Conservation (phyloP, 306 rosid genomes). For the Corylus americana region DNA sequence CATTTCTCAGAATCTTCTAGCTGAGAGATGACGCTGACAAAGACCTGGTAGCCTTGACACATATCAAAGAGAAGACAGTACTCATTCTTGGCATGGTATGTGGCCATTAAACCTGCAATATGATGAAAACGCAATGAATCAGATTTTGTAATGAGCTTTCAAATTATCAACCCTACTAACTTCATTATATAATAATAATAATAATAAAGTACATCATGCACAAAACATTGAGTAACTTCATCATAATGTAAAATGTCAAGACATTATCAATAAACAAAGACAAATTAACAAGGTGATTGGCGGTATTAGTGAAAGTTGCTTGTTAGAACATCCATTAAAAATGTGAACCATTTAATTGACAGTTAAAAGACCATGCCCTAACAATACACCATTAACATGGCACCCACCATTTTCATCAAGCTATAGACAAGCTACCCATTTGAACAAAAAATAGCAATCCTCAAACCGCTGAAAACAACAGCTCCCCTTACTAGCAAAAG, state of each 20-base stretch:
- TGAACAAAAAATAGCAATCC: background rate
- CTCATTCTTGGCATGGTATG: conserved; percentile 93
- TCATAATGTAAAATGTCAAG: background rate
- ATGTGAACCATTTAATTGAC: background rate
- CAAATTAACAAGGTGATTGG: background rate
- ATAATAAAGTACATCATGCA: background rate
- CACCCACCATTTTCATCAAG: background rate
- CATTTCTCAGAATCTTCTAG: conserved; percentile 50
- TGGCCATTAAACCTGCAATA: conserved; percentile 74
- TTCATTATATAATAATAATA: too few relatives aligned
- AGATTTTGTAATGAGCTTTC: conserved; percentile 13
- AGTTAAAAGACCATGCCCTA: background rate
- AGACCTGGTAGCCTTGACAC: conserved; percentile 79
- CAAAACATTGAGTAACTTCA: background rate
- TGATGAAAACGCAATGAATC: conserved; percentile 18
- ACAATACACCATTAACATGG: background rate
- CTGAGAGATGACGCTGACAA: conserved; percentile 65
- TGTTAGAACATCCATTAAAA: background rate
- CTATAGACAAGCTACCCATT: background rate
- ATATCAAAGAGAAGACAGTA: conserved; percentile 82
- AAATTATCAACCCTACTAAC: background rate
- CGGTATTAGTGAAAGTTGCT: background rate
- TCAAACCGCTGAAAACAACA: background rate
- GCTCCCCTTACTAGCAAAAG: background rate
- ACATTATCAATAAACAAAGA: background rate